Conservation (phyloP, 495 filamentous ascomycete species). For the Trichoderma asperelloides region DNA sequence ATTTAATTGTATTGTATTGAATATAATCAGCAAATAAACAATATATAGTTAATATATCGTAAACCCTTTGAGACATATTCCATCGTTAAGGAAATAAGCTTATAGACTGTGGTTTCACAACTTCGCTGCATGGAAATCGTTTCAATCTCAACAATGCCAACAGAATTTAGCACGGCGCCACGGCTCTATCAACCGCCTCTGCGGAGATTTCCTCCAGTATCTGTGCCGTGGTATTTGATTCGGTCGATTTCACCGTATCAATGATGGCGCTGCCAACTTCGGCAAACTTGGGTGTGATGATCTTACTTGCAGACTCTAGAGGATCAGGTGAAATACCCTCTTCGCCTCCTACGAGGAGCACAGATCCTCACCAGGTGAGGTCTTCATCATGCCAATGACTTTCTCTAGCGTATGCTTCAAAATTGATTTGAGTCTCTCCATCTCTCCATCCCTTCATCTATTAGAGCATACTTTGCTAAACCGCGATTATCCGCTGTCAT, state of each 20-base stretch:
- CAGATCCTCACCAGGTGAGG: conserved; percentile 31
- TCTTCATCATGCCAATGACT: conserved; percentile 41
- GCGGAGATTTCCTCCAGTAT: conserved; percentile 21
- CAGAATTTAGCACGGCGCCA: conserved; percentile 28
- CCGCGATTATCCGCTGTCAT: conserved; percentile 21
- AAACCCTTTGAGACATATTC: no score
- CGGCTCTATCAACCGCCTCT: conserved; percentile 21
- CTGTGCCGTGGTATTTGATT: conserved; percentile 18
- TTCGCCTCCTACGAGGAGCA: conserved; percentile 29
- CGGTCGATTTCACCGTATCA: conserved; percentile 28
- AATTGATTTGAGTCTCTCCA: conserved; percentile 21
- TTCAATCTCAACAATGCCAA: conserved; percentile 20
- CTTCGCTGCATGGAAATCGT: conserved; percentile 17
- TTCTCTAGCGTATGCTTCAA: conserved; percentile 31
- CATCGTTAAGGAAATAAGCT: no score
- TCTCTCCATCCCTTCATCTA: conserved; percentile 11
- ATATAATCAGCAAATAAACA: no score
- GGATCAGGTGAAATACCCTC: conserved; percentile 25
- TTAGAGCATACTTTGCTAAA: conserved; percentile 14
- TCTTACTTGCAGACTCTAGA: conserved; percentile 24
- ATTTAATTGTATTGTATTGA: no score
- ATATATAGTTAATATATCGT: no score
- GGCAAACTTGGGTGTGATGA: conserved; percentile 26
- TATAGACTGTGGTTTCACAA: no score
- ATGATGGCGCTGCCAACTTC: conserved; percentile 40